phyloP scores from a whole-genome alignment of 2,329 filamentous ascomycete genomes.

The Penicillium nordicum region DNA sequence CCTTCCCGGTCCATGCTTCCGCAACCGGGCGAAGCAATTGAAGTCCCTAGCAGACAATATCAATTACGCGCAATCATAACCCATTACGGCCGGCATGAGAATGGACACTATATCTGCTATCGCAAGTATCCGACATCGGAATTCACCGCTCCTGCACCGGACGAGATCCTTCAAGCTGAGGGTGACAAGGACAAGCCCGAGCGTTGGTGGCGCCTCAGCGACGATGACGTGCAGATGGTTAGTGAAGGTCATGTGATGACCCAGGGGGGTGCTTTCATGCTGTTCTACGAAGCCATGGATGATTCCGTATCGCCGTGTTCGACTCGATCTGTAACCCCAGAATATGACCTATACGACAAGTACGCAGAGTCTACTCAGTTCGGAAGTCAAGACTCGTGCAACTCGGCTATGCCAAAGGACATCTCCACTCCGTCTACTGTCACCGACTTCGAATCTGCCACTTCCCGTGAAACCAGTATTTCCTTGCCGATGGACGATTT shows the following conservation, averaged over 20 bases:
- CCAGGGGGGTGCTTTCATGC: slow-evolving; percentile 88
- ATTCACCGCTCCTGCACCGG: slow-evolving; percentile 34
- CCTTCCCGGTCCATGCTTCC: slow-evolving; percentile 72
- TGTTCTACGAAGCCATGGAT: slow-evolving; percentile 83
- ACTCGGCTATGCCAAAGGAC: slow-evolving; percentile 23
- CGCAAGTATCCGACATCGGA: slow-evolving; percentile 59
- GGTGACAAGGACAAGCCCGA: slow-evolving; percentile 40
- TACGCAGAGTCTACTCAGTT: slow-evolving; percentile 14
- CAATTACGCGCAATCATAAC: slow-evolving; percentile 80
- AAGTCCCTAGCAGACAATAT: slow-evolving; percentile 55
- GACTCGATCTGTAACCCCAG: slow-evolving; percentile 1
- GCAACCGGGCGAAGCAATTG: slow-evolving; percentile 54
- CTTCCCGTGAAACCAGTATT: slow-evolving; percentile 31
- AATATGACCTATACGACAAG: slow-evolving; percentile 8
- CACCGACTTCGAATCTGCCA: slow-evolving; percentile 28
- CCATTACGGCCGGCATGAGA: slow-evolving; percentile 87
- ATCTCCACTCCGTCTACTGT: slow-evolving; percentile 26
- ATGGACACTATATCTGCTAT: slow-evolving; percentile 94
- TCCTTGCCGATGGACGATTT: slow-evolving; percentile 17
- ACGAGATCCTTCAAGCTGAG: slow-evolving; percentile 32
- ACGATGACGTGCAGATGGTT: slow-evolving; percentile 75
- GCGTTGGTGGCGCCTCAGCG: slow-evolving; percentile 88
- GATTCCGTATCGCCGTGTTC: not conserved
- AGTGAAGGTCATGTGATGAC: slow-evolving; percentile 69
- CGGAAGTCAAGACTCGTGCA: slow-evolving; percentile 20